Evolutionary conservation across 345 rosid species (phyloP).

Genomic region (Bruguiera gymnorhiza): DNA sequence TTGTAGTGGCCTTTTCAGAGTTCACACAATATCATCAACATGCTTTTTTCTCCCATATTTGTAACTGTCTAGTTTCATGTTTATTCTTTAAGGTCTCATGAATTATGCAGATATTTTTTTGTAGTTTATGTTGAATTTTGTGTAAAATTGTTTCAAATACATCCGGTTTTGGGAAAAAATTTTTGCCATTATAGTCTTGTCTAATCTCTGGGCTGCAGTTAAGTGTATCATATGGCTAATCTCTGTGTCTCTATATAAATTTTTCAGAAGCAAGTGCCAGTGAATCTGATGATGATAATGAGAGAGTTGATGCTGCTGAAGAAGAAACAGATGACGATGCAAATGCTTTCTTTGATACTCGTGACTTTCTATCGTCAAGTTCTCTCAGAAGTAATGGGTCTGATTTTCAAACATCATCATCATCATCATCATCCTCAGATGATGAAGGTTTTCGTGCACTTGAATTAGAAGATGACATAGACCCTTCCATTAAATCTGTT

Average conservation of each 20-base stretch:
- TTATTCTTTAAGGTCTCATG: no score
- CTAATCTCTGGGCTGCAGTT: not conserved
- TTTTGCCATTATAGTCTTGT: no score
- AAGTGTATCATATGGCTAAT: not conserved
- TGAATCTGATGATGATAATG: constrained; percentile 85
- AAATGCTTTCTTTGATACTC: constrained; percentile 80
- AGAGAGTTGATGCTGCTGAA: constrained; percentile 71
- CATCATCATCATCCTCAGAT: constrained; percentile 52
- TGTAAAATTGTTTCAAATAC: no score
- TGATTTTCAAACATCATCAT: constrained; percentile 63
- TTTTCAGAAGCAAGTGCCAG: constrained; percentile 62
- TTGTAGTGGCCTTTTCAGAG: no score
- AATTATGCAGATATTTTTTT: no score
- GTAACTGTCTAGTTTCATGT: no score
- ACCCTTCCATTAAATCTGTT: constrained; percentile 59
- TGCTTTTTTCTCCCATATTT: no score
- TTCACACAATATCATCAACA: no score
- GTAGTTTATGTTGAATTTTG: no score
- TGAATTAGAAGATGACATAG: constrained; percentile 66
- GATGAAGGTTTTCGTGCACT: constrained; percentile 46
- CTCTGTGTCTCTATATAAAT: not conserved
- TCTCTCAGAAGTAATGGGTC: constrained; percentile 84
- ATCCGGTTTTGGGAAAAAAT: no score
- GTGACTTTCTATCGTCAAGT: constrained; percentile 84
- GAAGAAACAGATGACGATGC: constrained; percentile 90